These are phyloP conservation scores for Mycothermus thermophilus DNA, from an alignment of 495 filamentous ascomycete genomes.

Conservation along the genomic window DNA sequence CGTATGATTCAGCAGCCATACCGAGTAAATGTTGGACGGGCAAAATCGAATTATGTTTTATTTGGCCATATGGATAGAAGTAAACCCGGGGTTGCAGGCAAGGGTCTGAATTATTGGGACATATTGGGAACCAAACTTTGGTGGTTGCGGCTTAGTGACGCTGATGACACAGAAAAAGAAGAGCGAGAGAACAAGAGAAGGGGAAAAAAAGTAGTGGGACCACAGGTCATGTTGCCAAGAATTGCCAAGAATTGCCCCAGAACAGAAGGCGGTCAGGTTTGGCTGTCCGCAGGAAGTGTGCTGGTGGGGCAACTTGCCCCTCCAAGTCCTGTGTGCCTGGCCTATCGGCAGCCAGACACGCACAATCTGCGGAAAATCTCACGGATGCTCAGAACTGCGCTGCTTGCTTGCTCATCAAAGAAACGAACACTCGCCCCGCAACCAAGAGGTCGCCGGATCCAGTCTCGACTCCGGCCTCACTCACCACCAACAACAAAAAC, in stretches of 20 bases:
- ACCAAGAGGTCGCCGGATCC: slow-evolving; percentile 6
- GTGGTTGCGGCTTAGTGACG: neutral
- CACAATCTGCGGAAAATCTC: slow-evolving; percentile 27
- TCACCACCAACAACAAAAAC: slow-evolving; percentile 1
- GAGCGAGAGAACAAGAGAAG: too few species aligned
- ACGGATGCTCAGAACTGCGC: slow-evolving; percentile 13
- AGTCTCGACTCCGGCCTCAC: slow-evolving; percentile 1
- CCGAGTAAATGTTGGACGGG: too few species aligned
- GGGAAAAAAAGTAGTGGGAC: too few species aligned
- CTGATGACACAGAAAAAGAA: slow-evolving; percentile 5
- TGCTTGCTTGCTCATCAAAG: slow-evolving; percentile 1
- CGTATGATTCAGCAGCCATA: too few species aligned
- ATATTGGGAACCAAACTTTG: too few species aligned
- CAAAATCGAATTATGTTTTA: too few species aligned
- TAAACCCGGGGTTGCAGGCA: too few species aligned
- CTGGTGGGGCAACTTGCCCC: slow-evolving; percentile 15
- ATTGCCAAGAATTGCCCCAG: neutral
- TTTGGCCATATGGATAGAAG: too few species aligned
- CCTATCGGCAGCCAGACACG: slow-evolving; percentile 17
- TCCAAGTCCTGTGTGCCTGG: slow-evolving; percentile 9
- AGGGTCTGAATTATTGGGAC: too few species aligned
- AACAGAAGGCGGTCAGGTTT: slow-evolving; percentile 11
- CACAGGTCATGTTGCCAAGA: too few species aligned
- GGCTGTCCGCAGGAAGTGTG: too few species aligned
- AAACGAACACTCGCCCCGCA: slow-evolving; percentile 4